Percentiles rank a stretch among this genome's conserved stretches.
Evolutionary conservation across 768 basidiomycete genomes (phyloP).

Genomic region (Candolleomyces eurysporus): DNA sequence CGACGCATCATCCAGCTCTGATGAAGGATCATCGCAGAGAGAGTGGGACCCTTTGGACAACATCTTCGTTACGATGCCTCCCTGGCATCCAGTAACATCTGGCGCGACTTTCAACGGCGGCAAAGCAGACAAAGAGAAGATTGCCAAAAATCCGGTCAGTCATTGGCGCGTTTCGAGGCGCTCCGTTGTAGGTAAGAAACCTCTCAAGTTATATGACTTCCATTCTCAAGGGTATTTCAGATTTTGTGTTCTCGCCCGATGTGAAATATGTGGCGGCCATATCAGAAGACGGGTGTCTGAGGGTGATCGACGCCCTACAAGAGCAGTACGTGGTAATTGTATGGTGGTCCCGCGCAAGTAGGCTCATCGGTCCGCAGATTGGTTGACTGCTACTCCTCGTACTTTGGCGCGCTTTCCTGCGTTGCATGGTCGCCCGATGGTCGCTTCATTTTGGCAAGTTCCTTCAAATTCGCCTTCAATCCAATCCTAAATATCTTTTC

Average conservation of each 20-base stretch:
- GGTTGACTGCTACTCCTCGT: conserved; percentile 92
- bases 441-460: conserved; percentile 77
- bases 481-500: conserved; percentile 5
- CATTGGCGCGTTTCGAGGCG: conserved; percentile 82
- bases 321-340: conserved; percentile 62
- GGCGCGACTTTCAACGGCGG: conserved; percentile 33
- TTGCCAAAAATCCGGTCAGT: conserved; percentile 83
- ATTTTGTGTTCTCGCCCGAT: conserved; percentile 93
- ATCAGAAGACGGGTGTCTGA: conserved; percentile 87
- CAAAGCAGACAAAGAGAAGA: conserved; percentile 58
- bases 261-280: conserved; percentile 87
- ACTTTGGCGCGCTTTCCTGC: conserved; percentile 89
- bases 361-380: conserved; percentile 47
- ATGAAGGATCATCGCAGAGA: conserved; percentile 33
- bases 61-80: conserved; percentile 78
- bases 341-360: background rate
- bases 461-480: conserved; percentile 2
- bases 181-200: conserved; percentile 65
- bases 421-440: conserved; percentile 97
- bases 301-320: conserved; percentile 85
- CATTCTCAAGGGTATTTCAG: conserved; percentile 33
- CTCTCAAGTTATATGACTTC: background rate
- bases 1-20: conserved; percentile 22
- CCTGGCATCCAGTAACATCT: conserved; percentile 84
- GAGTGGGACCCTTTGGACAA: conserved; percentile 78